Evolutionary conservation across 108 stramenopile genomes (phyloP).

Genomic region (Nitzschia putrida): DNA sequence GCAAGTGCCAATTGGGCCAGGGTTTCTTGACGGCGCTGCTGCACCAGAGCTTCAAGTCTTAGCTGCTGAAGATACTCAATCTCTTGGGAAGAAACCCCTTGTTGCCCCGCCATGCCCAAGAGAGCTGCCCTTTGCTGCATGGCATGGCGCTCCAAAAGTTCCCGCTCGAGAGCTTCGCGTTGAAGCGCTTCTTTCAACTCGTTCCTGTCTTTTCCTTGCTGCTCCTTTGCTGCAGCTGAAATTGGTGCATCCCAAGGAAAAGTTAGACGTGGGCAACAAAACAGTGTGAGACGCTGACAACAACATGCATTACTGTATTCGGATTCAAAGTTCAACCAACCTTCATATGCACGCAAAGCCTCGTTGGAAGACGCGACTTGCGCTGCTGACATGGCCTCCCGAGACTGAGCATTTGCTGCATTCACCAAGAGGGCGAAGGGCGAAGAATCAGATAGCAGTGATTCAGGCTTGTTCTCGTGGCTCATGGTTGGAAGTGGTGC

Average conservation of each 20-base stretch:
- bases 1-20: conserved; percentile 31
- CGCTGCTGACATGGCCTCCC: not conserved
- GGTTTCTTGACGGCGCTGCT: conserved; percentile 31
- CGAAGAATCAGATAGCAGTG: conserved; percentile 3
- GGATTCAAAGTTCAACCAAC: not conserved
- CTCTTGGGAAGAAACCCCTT: conserved; percentile 6
- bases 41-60: conserved; percentile 35
- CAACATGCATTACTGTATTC: not conserved
- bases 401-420: conserved; percentile 32
- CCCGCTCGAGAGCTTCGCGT: conserved; percentile 11
- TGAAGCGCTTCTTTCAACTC: conserved; percentile 12
- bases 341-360: not conserved
- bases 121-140: conserved; percentile 17
- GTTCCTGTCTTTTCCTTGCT: conserved; percentile 5
- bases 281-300: not conserved
- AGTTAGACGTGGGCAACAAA: not conserved
- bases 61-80: conserved; percentile 35
- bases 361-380: conserved; percentile 1
- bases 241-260: not conserved
- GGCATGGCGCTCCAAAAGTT: not conserved
- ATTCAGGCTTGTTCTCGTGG: not conserved
- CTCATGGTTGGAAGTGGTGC: not conserved
- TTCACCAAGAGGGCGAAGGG: conserved; percentile 24
- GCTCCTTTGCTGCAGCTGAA: conserved; percentile 5
- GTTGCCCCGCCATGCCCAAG: conserved; percentile 7